These are phyloP conservation scores for Lecanosticta acicola DNA, from an alignment of 2,329 filamentous ascomycete genomes.

Conservation along the genomic window DNA sequence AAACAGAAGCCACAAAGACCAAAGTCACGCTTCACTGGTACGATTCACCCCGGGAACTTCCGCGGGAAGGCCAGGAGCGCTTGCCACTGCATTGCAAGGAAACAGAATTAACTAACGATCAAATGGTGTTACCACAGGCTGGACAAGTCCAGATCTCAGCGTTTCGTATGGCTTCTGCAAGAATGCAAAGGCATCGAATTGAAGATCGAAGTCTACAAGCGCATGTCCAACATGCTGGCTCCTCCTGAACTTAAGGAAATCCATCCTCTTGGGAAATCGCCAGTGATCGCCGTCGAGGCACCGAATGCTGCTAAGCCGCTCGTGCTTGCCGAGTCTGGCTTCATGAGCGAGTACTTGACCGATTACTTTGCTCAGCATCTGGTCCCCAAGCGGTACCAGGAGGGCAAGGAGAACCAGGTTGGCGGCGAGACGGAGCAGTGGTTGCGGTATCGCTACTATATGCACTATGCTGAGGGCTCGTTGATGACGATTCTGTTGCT, in stretches of 20 bases:
- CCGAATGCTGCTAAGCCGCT: constrained; percentile 42
- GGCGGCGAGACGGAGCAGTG: constrained; percentile 56
- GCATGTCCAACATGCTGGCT: constrained; percentile 59
- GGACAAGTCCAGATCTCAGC: constrained; percentile 73
- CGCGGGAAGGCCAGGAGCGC: background rate
- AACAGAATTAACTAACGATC: too few relatives aligned
- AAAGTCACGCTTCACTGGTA: constrained; percentile 63
- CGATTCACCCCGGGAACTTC: constrained; percentile 7
- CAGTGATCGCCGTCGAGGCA: constrained; percentile 62
- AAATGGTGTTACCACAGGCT: constrained; percentile 56
- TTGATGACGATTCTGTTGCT: constrained; percentile 69
- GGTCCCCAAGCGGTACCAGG: constrained; percentile 48
- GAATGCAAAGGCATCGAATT: constrained; percentile 69
- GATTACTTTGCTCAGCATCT: constrained; percentile 57
- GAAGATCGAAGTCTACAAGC: constrained; percentile 73
- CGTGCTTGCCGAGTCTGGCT: constrained; percentile 74
- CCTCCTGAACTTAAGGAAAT: constrained; percentile 69
- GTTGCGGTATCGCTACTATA: constrained; percentile 59
- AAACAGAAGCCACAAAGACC: constrained; percentile 29
- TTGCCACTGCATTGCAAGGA: too few relatives aligned
- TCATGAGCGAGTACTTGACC: constrained; percentile 75
- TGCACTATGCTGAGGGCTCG: constrained; percentile 82
- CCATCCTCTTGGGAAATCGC: constrained; percentile 83
- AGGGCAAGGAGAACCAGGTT: constrained; percentile 50
- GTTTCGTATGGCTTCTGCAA: constrained; percentile 79